A percentile compares a stretch with the other conserved stretches of the same genome.
Evolutionary conservation across 768 basidiomycete genomes (phyloP).

Genomic region (Dentipellis fragilis): DNA sequence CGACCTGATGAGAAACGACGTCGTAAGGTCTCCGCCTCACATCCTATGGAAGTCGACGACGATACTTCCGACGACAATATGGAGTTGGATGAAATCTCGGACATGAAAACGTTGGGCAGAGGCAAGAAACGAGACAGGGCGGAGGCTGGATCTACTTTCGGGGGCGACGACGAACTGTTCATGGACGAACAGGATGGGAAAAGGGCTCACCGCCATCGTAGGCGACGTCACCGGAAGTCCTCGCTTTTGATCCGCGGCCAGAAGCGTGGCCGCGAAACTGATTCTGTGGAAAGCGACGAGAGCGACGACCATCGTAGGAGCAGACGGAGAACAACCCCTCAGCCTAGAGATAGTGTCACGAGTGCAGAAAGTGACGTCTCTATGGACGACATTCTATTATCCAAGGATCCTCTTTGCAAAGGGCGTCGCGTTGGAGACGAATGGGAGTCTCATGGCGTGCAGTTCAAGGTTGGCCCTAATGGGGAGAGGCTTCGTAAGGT

Average conservation of each 20-base stretch:
- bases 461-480: slow-evolving; percentile 61
- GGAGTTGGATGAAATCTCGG: slow-evolving; percentile 32
- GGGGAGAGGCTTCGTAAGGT: slow-evolving; percentile 62
- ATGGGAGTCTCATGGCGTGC: slow-evolving; percentile 64
- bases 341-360: slow-evolving; percentile 38
- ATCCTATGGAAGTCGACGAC: slow-evolving; percentile 3
- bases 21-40: slow-evolving; percentile 11
- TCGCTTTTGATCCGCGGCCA: slow-evolving; percentile 40
- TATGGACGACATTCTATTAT: slow-evolving; percentile 37
- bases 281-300: slow-evolving; percentile 21
- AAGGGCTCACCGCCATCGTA: slow-evolving; percentile 34
- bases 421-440: slow-evolving; percentile 59
- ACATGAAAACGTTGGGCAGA: slow-evolving; percentile 17
- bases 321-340: slow-evolving; percentile 32
- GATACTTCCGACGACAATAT: slow-evolving; percentile 26
- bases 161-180: slow-evolving; percentile 44
- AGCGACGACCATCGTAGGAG: slow-evolving; percentile 26
- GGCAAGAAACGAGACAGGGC: slow-evolving; percentile 73
- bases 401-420: slow-evolving; percentile 41
- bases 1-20: slow-evolving; percentile 12
- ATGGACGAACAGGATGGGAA: slow-evolving; percentile 27
- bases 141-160: slow-evolving; percentile 64
- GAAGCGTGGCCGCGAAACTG: slow-evolving; percentile 57
- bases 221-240: slow-evolving; percentile 47
- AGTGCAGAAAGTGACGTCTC: slow-evolving; percentile 35